Evolutionary conservation across 352 stramenopile species (phyloP), one percentile per base, ranked within the genome.

Genomic region (Pythium diclinum): DNA sequence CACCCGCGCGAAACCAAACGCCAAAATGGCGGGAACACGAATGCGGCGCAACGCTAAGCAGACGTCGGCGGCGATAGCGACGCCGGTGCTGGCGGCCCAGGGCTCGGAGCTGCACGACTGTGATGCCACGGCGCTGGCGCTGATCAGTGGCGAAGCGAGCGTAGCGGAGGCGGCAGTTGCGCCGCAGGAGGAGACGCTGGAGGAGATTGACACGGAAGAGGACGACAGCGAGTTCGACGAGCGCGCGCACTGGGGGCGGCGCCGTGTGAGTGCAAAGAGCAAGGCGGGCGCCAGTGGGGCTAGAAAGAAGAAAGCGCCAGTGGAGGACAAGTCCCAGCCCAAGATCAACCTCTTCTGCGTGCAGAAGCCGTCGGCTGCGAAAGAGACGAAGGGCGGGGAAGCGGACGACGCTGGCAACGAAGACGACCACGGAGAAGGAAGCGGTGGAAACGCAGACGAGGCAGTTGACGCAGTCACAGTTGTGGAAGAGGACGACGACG

Each of bases 151-250:
- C 32, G 42, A 36, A 70, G 48, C 53, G 3, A 36, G 13, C 1
- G 46, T 52, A 19, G 46, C 17, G 10, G 46, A 56, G 33, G 59
- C 56, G n/a, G 40, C 51, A 14, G 8, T 21, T 13, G 25, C n/a
- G 11, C 44, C 38, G 21, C 33, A 32, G 6, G 36, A n/a, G 30
- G 59, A 67, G 51, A 40, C 48, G 48, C 32, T 55, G 5, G 81
- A 92, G 67, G 74, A 83, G 47, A 90, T 92, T 59, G 83, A 92
- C 64, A 86, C 67, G 51, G 83, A 92, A 49, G 76, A 75, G 36
- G 83, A 92, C 61, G 83, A 92, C 65, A 69, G 55, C 30, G 83
- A 92, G 66, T 90, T 92, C 49, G 83, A 91, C 25, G 80, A 91
- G 46, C 65, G 74, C 16, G 79, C 80, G 42, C 81, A 90, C 23